Percentiles rank a stretch among this genome's conserved stretches.
phyloP scores from a whole-genome alignment of 176 grass and related monocot genomes.

The Oropetium thomaeum region DNA sequence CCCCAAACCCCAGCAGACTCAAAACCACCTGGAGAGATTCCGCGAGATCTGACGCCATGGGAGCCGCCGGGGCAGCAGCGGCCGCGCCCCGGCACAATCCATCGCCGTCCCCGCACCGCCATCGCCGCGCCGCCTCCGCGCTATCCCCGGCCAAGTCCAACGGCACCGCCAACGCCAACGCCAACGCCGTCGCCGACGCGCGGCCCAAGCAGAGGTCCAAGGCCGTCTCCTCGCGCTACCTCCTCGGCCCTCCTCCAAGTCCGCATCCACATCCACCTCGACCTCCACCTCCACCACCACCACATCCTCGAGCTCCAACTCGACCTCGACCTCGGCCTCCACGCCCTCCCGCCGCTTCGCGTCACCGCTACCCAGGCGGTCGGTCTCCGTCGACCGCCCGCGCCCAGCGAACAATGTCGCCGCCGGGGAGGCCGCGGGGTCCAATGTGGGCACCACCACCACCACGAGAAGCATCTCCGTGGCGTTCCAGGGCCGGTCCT shows the following conservation, averaged over 20 bases:
- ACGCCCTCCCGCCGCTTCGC: conserved; percentile 55
- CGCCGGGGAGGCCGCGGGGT: conserved; percentile 4
- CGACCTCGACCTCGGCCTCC: conserved; percentile 55
- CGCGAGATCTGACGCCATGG: conserved; percentile 65
- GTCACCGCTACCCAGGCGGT: conserved; percentile 63
- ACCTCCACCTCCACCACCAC: conserved; percentile 45
- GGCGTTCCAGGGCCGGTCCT: conserved; percentile 94
- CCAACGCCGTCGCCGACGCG: conserved; percentile 17
- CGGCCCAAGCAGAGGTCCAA: conserved; percentile 42
- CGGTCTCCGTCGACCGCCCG: conserved; percentile 63
- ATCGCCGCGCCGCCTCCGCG: conserved; percentile 49
- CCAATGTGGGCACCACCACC: conserved; percentile 43
- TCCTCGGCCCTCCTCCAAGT: conserved; percentile 46
- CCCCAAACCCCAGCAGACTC: conserved; percentile 24
- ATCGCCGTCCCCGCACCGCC: conserved; percentile 53
- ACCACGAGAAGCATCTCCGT: conserved; percentile 94
- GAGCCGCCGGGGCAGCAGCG: conserved; percentile 55
- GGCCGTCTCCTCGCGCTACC: conserved; percentile 51
- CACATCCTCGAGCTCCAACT: conserved; percentile 47
- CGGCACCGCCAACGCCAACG: conserved; percentile 35
- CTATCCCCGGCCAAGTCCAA: conserved; percentile 53
- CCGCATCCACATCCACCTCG: conserved; percentile 45
- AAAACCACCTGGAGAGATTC: conserved; percentile 29
- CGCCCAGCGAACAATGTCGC: conserved; percentile 31
- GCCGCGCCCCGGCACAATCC: conserved; percentile 40